Conservation (phyloP, 1,284 basidiomycete species). For the Puccinia hordei region DNA sequence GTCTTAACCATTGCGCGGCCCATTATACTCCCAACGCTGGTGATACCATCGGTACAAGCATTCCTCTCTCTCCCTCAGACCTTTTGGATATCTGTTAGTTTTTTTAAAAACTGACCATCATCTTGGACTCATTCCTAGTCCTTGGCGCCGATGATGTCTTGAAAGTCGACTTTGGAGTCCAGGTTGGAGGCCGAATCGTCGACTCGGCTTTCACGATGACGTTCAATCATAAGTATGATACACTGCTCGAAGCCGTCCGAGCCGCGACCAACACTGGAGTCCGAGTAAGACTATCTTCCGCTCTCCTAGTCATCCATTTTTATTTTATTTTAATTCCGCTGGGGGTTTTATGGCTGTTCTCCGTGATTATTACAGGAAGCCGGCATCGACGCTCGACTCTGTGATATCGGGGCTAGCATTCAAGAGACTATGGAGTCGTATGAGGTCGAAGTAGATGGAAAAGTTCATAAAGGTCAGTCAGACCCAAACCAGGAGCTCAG, state of each 20-base stretch:
- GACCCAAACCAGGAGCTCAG: slow-evolving; percentile 62
- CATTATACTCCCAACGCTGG: slow-evolving; percentile 97
- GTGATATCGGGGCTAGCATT: slow-evolving; percentile 86
- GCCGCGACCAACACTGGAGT: slow-evolving; percentile 91
- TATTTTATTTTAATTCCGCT: background rate
- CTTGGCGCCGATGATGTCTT: slow-evolving; percentile 81
- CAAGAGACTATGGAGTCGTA: slow-evolving; percentile 99
- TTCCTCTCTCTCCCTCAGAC: background rate
- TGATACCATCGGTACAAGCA: slow-evolving; percentile 73
- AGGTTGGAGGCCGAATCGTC: slow-evolving; percentile 88
- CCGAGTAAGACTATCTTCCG: slow-evolving; percentile 64
- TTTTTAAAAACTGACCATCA: background rate
- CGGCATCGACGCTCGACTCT: slow-evolving; percentile 91
- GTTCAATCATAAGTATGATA: slow-evolving; percentile 87
- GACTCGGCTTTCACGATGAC: slow-evolving; percentile 94
- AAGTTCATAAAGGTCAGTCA: slow-evolving; percentile 75
- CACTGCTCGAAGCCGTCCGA: slow-evolving; percentile 83
- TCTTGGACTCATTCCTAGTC: slow-evolving; percentile 63
- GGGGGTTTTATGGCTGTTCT: slow-evolving; percentile 22
- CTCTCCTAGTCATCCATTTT: background rate
- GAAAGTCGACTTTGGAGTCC: slow-evolving; percentile 97
- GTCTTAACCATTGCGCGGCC: slow-evolving; percentile 90
- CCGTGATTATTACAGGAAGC: slow-evolving; percentile 69
- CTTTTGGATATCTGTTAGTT: background rate
- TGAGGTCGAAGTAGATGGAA: slow-evolving; percentile 87